A percentile compares a stretch with the other conserved stretches of the same genome.
phyloP scores from a whole-genome alignment of 108 stramenopile genomes.

The Aurantiochytrium sp. region DNA sequence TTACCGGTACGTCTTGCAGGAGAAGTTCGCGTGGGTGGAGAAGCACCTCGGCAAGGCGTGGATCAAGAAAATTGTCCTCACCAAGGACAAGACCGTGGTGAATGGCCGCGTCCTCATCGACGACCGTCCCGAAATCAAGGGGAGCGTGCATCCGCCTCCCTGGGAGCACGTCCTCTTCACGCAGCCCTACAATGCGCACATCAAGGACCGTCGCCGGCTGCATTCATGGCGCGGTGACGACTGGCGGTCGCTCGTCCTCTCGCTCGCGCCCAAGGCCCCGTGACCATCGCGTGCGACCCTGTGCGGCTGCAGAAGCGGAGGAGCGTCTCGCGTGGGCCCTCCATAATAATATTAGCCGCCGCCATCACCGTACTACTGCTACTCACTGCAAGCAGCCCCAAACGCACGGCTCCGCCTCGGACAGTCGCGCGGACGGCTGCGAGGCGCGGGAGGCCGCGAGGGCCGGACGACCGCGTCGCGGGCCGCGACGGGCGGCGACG shows the following conservation, averaged over 20 bases:
- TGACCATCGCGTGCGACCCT: too few species aligned
- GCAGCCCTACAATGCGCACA: conserved; percentile 29
- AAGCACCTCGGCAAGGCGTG: conserved; percentile 14
- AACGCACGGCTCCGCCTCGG: too few species aligned
- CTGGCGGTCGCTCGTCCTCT: background rate
- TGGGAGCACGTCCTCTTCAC: conserved; percentile 37
- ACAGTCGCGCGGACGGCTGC: too few species aligned
- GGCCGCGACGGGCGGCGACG: too few species aligned
- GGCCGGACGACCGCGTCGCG: too few species aligned
- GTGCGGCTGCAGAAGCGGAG: too few species aligned
- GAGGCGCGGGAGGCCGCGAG: too few species aligned
- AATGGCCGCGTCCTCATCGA: conserved; percentile 30
- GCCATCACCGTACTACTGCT: too few species aligned
- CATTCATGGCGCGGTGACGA: background rate
- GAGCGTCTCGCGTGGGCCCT: too few species aligned
- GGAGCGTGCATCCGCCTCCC: background rate
- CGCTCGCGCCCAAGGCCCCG: background rate
- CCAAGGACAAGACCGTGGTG: conserved; percentile 36
- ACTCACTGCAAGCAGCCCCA: too few species aligned
- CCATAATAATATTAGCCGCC: too few species aligned
- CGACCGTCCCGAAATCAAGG: conserved; percentile 27
- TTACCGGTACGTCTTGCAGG: background rate
- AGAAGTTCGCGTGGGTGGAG: conserved; percentile 35
- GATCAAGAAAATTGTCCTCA: conserved; percentile 18
- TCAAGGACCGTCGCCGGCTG: background rate